Evolutionary conservation across 2,329 filamentous ascomycete species (phyloP).

Genomic region (Diaporthe citriasiana): DNA sequence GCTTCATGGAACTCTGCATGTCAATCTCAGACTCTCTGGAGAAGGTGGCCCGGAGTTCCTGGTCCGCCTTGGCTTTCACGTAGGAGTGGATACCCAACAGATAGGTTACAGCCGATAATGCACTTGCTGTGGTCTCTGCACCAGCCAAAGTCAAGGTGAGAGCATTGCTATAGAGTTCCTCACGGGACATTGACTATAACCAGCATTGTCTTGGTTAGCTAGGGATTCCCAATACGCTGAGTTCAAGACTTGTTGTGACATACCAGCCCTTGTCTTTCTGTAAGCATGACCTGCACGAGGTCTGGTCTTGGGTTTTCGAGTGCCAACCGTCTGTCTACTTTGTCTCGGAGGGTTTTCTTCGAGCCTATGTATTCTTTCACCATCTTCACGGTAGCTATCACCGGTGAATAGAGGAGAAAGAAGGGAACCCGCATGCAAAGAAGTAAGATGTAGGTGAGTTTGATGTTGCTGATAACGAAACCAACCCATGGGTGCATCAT

Average conservation of each 20-base stretch:
- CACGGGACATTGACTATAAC: conserved; percentile 30
- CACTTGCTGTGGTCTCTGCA: conserved; percentile 64
- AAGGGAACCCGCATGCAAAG: conserved; percentile 23
- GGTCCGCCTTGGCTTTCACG: conserved; percentile 52
- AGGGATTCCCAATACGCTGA: too few relatives aligned
- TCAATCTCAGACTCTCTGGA: conserved; percentile 50
- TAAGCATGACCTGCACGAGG: conserved; percentile 16
- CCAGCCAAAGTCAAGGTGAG: conserved; percentile 57
- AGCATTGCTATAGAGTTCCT: conserved; percentile 44
- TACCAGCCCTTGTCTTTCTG: conserved; percentile 17
- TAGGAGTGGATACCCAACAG: conserved; percentile 55
- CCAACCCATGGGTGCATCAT: conserved; percentile 24
- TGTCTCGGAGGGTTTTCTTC: conserved; percentile 3
- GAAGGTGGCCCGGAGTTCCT: conserved; percentile 51
- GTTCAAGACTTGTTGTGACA: neutral
- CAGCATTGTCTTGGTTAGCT: neutral
- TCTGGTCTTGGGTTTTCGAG: conserved; percentile 22
- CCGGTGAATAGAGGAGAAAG: conserved; percentile 12
- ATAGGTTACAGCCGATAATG: conserved; percentile 55
- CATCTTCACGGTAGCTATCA: conserved; percentile 11
- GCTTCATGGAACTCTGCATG: conserved; percentile 49
- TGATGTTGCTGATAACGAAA: conserved; percentile 19
- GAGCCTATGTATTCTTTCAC: conserved; percentile 2
- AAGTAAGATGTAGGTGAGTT: conserved; percentile 27
- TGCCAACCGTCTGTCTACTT: conserved; percentile 7